A percentile compares a stretch with the other conserved stretches of the same genome.
Conservation (phyloP, 2,329 filamentous ascomycete genomes). For the Fusarium citri region DNA sequence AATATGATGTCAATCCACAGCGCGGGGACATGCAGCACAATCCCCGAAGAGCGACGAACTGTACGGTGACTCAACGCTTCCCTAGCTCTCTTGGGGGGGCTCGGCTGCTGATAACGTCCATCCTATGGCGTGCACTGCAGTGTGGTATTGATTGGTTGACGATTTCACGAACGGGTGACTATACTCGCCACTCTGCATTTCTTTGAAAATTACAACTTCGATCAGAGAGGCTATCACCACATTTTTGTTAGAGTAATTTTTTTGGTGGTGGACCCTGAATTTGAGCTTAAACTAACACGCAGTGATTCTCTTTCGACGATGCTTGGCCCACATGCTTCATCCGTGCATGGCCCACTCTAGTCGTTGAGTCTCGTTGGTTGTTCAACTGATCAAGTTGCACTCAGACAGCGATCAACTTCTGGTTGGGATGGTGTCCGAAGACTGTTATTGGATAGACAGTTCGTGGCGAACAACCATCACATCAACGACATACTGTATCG, state of each 20-base stretch:
- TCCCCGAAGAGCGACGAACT: constrained; percentile 7
- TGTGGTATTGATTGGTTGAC: constrained; percentile 20
- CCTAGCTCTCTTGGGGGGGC: neutral
- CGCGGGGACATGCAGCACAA: constrained; percentile 18
- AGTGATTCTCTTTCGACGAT: constrained; percentile 3
- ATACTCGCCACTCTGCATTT: constrained; percentile 17
- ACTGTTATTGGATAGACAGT: constrained; percentile 2
- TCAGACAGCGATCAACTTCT: neutral
- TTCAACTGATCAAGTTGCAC: neutral
- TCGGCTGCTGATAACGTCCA: constrained; percentile 10
- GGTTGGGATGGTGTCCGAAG: neutral
- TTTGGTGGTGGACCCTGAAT: constrained; percentile 24
- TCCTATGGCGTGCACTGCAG: constrained; percentile 2
- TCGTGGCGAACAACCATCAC: constrained; percentile 14
- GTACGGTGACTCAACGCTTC: constrained; percentile 11
- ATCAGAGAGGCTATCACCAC: constrained; percentile 19
- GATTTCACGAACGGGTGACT: neutral
- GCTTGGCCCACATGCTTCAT: constrained; percentile 35
- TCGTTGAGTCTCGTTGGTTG: constrained; percentile 16
- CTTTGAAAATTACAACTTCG: neutral
- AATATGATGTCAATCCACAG: constrained; percentile 37
- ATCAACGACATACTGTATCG: constrained; percentile 2
- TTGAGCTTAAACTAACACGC: constrained; percentile 24
- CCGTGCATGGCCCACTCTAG: constrained; percentile 17
- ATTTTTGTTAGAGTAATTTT: constrained; percentile 5